phyloP scores from a whole-genome alignment of 441 rosid genomes.

The Raphanus hybrid region DNA sequence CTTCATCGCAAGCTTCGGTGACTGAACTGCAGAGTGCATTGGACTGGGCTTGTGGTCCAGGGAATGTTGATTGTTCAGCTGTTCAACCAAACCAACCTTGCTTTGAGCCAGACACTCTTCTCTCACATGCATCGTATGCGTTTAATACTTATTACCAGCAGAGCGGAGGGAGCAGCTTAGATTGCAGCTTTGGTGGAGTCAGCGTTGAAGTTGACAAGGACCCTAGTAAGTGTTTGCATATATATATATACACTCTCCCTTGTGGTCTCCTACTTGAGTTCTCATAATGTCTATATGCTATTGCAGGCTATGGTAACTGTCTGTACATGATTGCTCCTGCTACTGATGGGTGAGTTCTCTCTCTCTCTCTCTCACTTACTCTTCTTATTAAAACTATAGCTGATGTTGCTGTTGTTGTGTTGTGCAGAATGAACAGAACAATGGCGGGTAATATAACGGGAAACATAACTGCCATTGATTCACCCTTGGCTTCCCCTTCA shows the following conservation, averaged over 20 bases:
- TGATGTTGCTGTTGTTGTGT: slow-evolving; percentile 12
- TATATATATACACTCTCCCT: neutral
- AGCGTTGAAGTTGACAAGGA: slow-evolving; percentile 83
- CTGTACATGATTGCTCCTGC: slow-evolving; percentile 61
- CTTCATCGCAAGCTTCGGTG: slow-evolving; percentile 78
- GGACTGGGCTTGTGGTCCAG: slow-evolving; percentile 97
- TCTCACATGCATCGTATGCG: slow-evolving; percentile 92
- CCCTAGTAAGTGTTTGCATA: slow-evolving; percentile 69
- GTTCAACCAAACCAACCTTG: slow-evolving; percentile 94
- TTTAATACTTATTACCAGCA: slow-evolving; percentile 92
- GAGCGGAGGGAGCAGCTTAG: slow-evolving; percentile 77
- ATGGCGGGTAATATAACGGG: slow-evolving; percentile 41
- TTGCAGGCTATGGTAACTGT: slow-evolving; percentile 91
- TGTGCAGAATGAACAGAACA: slow-evolving; percentile 38
- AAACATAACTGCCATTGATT: slow-evolving; percentile 44
- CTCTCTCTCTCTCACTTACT: neutral
- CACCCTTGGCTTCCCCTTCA: slow-evolving; percentile 43
- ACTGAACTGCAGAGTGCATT: slow-evolving; percentile 71
- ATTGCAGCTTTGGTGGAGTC: slow-evolving; percentile 84
- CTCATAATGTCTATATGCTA: neutral
- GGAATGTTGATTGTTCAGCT: slow-evolving; percentile 90
- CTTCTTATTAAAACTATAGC: neutral
- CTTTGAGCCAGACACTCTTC: slow-evolving; percentile 82
- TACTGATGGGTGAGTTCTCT: slow-evolving; percentile 59
- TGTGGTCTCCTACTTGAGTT: neutral